Base-by-base conservation (phyloP, 2,329 filamentous ascomycete species). In the Bisporella sp. region DNA sequence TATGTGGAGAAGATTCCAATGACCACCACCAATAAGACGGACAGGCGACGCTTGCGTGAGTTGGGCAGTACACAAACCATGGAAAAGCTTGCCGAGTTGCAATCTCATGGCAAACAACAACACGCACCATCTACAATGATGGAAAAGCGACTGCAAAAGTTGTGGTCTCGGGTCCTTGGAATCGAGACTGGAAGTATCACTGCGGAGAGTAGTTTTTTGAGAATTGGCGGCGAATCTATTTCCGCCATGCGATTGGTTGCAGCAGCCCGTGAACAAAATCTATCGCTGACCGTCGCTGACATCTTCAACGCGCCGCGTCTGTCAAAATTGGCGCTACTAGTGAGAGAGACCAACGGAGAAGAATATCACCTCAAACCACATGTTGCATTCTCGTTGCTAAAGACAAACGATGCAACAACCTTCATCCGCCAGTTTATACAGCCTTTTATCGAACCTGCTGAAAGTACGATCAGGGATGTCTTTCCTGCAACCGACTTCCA, bases 191-290 rank as follows among this genome's bases (percentile, higher is more conserved):
- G 21, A 31, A 63, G 60, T 11, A 40, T 47, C 48, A 49, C 45
- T 29, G 11, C 41, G 13, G 32, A 54, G 39, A 65, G 66, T 43
- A 70, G 64, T 53, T 72, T 72, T 59, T 68, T 68, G 50, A 51
- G 52, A 2, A 51, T 68, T 1, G 64, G 64, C 6, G 66, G 66
- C 9, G 64, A 66, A 46, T 67, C 64, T 0, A 48, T 68, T 0
- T 41, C 51, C 8, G 63, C 64, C 1, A 71, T 69, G 61, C 72
- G 70, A 41, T 54, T 77, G 4, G 73, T 77, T 0, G 68, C 73
- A 30, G 64, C 28, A n/a, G 51, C 55, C 8, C 45, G 54, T 31
- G 21, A 28, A 29, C n/a, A 40, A 6, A 66, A 66, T 1, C 51
- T 68, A 11, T 59, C 58, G 9, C 53, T 73, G 2, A 66, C 64